These are phyloP conservation scores for Serendipita sp. DNA, from an alignment of 768 basidiomycete species.

Conservation along the genomic window DNA sequence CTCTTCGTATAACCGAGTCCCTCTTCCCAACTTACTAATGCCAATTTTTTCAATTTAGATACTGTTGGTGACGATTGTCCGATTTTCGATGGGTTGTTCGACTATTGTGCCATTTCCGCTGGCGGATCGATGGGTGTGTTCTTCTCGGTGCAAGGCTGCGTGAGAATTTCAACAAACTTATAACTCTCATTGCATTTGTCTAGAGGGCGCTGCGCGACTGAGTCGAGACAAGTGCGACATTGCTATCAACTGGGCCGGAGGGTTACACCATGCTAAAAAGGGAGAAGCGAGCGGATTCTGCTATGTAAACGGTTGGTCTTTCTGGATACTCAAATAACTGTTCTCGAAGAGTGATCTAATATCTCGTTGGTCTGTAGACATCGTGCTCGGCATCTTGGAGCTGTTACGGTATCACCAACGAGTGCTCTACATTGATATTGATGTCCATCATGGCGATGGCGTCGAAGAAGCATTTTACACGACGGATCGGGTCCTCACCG, in stretches of 20 bases:
- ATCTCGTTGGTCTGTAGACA: too few species aligned
- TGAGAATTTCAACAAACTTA: background rate
- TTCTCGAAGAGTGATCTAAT: too few species aligned
- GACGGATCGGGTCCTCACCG: slow-evolving; percentile 97
- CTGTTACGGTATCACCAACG: slow-evolving; percentile 87
- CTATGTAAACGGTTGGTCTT: slow-evolving; percentile 87
- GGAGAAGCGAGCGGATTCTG: slow-evolving; percentile 98
- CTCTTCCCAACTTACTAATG: slow-evolving; percentile 1
- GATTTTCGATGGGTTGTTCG: slow-evolving; percentile 95
- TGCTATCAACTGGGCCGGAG: slow-evolving; percentile 98
- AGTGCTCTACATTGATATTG: slow-evolving; percentile 96
- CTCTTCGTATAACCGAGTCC: background rate
- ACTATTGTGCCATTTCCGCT: slow-evolving; percentile 99
- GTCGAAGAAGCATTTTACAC: slow-evolving; percentile 99
- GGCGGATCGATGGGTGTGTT: slow-evolving; percentile 94
- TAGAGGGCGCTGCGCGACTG: slow-evolving; percentile 19
- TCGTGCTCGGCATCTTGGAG: slow-evolving; percentile 92
- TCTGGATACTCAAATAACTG: too few species aligned
- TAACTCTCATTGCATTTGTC: background rate
- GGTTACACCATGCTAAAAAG: slow-evolving; percentile 97
- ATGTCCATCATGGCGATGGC: slow-evolving; percentile 97
- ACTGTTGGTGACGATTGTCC: slow-evolving; percentile 99
- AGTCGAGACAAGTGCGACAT: slow-evolving; percentile 98
- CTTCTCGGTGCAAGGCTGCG: background rate
- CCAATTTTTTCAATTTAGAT: slow-evolving; percentile 34